Base-by-base conservation (phyloP, 228 moss, liverwort and hornwort species). In the Sphagnum magellanicum region DNA sequence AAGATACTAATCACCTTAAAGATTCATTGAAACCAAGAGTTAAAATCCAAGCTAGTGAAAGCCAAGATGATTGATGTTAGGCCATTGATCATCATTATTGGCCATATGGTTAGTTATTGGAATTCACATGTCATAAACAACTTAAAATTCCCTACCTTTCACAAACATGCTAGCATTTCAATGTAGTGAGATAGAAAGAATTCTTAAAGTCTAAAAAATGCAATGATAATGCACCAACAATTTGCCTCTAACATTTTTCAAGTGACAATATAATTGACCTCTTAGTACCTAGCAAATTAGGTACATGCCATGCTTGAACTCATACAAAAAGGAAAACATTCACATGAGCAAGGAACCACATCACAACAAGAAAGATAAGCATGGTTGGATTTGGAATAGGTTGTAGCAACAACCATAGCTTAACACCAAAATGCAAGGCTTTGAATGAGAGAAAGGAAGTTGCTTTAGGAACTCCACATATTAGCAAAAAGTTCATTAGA, bases 391-490 rank as follows among this genome's bases (percentile, higher is more conserved):
- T 74, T 0, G 79, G 73, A 5, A 85, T 77, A 3, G 88, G 86
- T 68, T 77, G 68, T 47, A 92, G 51, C 68, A 96, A 57, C 83
- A 96, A 76, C 76, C 74, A 93, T 0, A 91, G 0, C 0, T 92
- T 92, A 0, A 86, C 87, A 4, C 60, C 63, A 74, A 96, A 67
- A 64, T 96, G 96, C 75, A 96, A 75, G 4, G 77, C 85, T 16
- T 89, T 91, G 0, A 96, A 73, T 5, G 92, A 80, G 49, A 92
- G 70, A 76, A 90, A 91, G 4, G 84, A 63, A 1, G 91, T 86
- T 2, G 96, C 91, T 16, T 92, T 92, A 0, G 96, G 96, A 4
- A 92, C 92, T 5, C 96, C 92, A 60, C 92, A 96, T 47, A 96
- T 76, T 5, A 96, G 80, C 64, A 96, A 61, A 63, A 96, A 92